Conservation (phyloP, 2,329 filamentous ascomycete species). For the Aspergillus fischeri region DNA sequence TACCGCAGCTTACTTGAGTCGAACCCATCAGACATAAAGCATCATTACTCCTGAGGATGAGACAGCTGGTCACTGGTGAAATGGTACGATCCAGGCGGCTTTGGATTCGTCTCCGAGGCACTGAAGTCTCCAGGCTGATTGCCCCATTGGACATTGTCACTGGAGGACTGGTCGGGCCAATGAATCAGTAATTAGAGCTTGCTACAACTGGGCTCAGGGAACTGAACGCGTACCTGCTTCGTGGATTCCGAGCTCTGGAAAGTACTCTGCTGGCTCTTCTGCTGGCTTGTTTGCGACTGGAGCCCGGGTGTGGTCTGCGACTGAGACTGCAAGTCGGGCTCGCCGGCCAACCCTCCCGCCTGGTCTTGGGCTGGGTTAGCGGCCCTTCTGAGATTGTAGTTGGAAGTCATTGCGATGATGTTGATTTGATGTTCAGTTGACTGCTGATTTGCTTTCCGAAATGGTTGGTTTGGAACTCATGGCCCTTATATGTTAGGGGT, state of each 20-base stretch:
- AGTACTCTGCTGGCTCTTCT: neutral
- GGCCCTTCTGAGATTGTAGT: slow-evolving; percentile 38
- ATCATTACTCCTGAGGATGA: slow-evolving; percentile 6
- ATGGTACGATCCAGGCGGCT: neutral
- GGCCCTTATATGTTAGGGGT: neutral
- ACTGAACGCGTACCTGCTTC: neutral
- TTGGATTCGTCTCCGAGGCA: neutral
- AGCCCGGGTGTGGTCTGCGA: neutral
- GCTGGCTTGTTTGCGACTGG: neutral
- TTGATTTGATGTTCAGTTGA: neutral
- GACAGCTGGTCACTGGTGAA: slow-evolving; percentile 1
- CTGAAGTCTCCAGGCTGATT: neutral
- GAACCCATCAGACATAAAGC: neutral
- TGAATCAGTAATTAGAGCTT: neutral
- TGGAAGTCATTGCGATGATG: slow-evolving; percentile 13
- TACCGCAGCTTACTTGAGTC: neutral
- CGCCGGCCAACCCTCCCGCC: slow-evolving; percentile 39
- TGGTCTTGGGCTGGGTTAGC: slow-evolving; percentile 44
- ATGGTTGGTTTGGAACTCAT: neutral
- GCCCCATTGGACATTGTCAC: neutral
- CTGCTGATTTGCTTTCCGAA: neutral
- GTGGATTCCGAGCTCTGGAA: neutral
- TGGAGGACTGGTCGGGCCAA: neutral
- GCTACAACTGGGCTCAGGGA: neutral
- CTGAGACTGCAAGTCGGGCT: slow-evolving; percentile 8